Percentiles rank a stretch among this genome's conserved stretches.
These are phyloP conservation scores for Hypoxylon lienhwacheense DNA, from an alignment of 495 filamentous ascomycete genomes.

Conservation along the genomic window DNA sequence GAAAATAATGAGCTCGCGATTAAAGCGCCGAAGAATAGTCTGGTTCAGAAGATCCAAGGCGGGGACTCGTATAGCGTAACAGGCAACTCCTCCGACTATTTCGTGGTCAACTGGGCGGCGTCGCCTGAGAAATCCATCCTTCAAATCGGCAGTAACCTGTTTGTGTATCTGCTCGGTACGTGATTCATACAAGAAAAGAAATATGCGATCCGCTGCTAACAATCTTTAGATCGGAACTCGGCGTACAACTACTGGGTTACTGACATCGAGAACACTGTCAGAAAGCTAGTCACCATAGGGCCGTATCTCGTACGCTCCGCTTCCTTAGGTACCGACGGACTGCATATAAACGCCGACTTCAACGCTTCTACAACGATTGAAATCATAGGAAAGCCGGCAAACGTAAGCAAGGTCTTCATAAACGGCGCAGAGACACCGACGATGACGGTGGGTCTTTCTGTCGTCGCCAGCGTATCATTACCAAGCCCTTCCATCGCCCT, in stretches of 20 bases:
- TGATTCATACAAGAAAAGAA: neutral
- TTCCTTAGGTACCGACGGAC: conserved; percentile 49
- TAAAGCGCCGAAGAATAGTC: conserved; percentile 43
- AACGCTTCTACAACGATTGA: conserved; percentile 66
- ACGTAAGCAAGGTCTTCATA: conserved; percentile 57
- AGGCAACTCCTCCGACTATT: conserved; percentile 40
- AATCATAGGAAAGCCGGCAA: conserved; percentile 60
- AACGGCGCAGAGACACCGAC: conserved; percentile 58
- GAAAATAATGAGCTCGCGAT: conserved; percentile 72
- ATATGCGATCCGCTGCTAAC: neutral
- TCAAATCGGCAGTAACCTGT: conserved; percentile 51
- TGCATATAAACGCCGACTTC: conserved; percentile 69
- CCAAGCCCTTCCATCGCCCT: conserved; percentile 54
- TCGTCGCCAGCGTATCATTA: conserved; percentile 54
- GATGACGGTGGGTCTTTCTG: conserved; percentile 48
- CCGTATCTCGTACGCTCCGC: conserved; percentile 75
- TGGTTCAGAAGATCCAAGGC: conserved; percentile 55
- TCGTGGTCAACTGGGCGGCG: conserved; percentile 36
- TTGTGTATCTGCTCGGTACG: conserved; percentile 55
- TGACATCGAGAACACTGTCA: conserved; percentile 43
- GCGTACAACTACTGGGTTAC: conserved; percentile 77
- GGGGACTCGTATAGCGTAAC: conserved; percentile 43
- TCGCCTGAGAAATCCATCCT: conserved; percentile 42
- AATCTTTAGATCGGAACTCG: conserved; percentile 59
- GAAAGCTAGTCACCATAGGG: conserved; percentile 65